These are phyloP conservation scores for Xylaria sp. DNA, from an alignment of 2,329 filamentous ascomycete genomes.

Conservation along the genomic window DNA sequence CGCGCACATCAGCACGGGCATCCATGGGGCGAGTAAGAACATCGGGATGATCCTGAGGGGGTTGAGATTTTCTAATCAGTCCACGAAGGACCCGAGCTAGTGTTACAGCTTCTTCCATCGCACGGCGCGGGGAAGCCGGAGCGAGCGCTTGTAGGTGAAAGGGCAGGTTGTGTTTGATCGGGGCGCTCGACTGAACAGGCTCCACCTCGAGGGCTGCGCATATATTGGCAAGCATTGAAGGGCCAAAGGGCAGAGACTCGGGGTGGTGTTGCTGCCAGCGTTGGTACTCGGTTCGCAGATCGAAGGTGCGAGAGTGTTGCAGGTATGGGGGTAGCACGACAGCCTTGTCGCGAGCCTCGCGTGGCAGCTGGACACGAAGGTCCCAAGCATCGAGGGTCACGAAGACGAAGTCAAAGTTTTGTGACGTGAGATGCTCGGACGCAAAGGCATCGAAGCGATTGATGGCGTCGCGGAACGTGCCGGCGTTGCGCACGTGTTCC, in stretches of 20 bases:
- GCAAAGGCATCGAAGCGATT: slow-evolving; percentile 92
- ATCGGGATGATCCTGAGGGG: slow-evolving; percentile 86
- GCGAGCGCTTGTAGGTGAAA: slow-evolving; percentile 96
- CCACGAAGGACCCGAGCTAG: slow-evolving; percentile 87
- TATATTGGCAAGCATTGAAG: slow-evolving; percentile 93
- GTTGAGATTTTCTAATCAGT: slow-evolving; percentile 92
- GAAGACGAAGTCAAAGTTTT: slow-evolving; percentile 95
- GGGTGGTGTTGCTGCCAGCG: slow-evolving; percentile 98
- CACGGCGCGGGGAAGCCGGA: slow-evolving; percentile 87
- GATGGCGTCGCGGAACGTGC: slow-evolving; percentile 94
- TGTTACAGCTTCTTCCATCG: slow-evolving; percentile 96
- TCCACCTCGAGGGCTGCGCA: slow-evolving; percentile 97
- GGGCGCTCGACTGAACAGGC: slow-evolving; percentile 92
- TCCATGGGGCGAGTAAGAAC: slow-evolving; percentile 95
- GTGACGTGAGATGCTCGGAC: slow-evolving; percentile 80
- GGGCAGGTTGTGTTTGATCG: slow-evolving; percentile 97
- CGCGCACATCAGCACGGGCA: slow-evolving; percentile 89
- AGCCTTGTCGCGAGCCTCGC: slow-evolving; percentile 96
- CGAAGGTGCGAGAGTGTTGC: slow-evolving; percentile 95
- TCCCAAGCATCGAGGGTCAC: slow-evolving; percentile 99
- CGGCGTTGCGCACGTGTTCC: slow-evolving; percentile 97
- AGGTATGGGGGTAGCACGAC: slow-evolving; percentile 94
- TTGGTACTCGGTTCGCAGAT: slow-evolving; percentile 95
- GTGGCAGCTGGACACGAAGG: slow-evolving; percentile 91
- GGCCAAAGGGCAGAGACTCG: slow-evolving; percentile 92